phyloP scores from a whole-genome alignment of 2,329 filamentous ascomycete species.

The Davidsoniella neocaledoniae region DNA sequence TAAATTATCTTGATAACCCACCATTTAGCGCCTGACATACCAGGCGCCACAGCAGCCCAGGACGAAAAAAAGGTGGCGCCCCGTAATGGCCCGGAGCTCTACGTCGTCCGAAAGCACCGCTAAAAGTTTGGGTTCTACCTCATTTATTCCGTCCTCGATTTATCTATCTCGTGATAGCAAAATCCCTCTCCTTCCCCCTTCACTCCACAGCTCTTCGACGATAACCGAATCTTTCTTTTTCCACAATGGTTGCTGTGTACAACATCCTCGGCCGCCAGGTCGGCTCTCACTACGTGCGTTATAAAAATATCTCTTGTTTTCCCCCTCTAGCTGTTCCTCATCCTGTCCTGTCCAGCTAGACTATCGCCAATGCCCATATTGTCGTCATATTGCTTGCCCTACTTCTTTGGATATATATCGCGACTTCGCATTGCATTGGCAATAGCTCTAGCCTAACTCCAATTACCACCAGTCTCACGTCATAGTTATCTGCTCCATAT shows the following conservation, averaged over 20 bases:
- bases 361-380: not conserved
- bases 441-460: not conserved
- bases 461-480: constrained; percentile 2
- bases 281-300: constrained; percentile 43
- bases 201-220: no score
- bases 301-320: constrained; percentile 9
- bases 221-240: not conserved
- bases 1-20: not conserved
- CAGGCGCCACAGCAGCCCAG: constrained; percentile 2
- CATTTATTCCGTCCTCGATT: no score
- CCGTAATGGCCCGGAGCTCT: constrained; percentile 8
- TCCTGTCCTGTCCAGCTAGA: not conserved
- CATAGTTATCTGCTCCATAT: not conserved
- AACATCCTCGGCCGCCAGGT: constrained; percentile 41
- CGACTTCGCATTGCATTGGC: not conserved
- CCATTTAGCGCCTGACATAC: constrained; percentile 6
- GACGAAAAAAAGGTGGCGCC: constrained; percentile 1
- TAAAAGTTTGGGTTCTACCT: no score
- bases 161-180: no score
- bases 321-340: not conserved
- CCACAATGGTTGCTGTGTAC: constrained; percentile 23
- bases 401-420: not conserved
- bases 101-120: not conserved
- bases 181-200: no score
- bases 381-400: not conserved